Conservation (phyloP, 139 green algal species). For the Haematococcus sp. region DNA sequence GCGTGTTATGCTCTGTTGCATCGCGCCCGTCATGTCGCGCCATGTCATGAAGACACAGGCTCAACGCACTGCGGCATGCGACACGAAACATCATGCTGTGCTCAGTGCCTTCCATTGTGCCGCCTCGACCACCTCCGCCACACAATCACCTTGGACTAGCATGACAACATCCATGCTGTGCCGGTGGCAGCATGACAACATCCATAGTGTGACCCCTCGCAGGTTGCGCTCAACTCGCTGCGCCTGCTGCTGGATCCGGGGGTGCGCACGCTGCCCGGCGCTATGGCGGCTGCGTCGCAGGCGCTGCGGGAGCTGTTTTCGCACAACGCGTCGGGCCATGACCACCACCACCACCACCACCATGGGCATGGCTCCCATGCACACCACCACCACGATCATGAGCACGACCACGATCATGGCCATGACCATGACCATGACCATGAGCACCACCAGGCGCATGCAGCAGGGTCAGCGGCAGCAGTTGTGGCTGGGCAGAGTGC, state of each 20-base stretch:
- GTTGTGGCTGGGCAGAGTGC: no score
- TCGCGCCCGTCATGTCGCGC: neutral
- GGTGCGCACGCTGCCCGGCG: neutral
- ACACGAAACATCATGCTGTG: no score
- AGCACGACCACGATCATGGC: neutral
- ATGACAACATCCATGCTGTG: no score
- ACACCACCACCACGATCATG: neutral
- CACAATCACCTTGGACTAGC: no score
- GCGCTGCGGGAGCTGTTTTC: neutral
- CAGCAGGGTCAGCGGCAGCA: neutral
- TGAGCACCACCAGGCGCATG: neutral
- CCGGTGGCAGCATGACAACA: neutral
- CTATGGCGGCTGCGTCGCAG: neutral
- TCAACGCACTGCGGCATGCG: neutral
- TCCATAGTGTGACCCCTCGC: neutral
- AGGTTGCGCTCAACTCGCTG: conserved; percentile 13
- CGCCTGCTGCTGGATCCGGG: conserved; percentile 20
- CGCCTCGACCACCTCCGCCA: no score
- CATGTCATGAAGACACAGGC: neutral
- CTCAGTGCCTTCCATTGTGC: no score
- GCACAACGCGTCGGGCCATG: neutral
- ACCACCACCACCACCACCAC: conserved; percentile 7
- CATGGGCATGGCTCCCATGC: neutral
- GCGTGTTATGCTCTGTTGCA: no score
- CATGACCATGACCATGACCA: conserved; percentile 3